Evolutionary conservation across 768 basidiomycete genomes (phyloP), one percentile per base, ranked within the genome.

Genomic region (Calocybe cyanea): DNA sequence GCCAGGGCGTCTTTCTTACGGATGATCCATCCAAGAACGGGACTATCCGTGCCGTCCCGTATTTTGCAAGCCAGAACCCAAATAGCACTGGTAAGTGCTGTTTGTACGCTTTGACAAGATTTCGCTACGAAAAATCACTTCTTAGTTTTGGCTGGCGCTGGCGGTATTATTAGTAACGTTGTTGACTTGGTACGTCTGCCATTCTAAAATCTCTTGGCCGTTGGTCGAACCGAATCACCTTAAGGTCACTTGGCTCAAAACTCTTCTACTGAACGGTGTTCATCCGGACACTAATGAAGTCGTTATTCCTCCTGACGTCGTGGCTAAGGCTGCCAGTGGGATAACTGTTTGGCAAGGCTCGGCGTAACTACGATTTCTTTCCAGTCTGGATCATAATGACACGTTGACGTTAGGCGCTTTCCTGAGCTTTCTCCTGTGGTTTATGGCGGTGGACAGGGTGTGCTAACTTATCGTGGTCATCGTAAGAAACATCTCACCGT

Each of bases 381-480:
- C 10, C n/a, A 4, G 21, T 17, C 32, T 15, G 4, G 4, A 4
- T 17, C 17, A 21, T 23, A 25, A 25, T 9, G 17, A 39, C 39
- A 38, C 13, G 25, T 33, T 24, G 14, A 8, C 11, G 43, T 3
- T 19, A 50, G 52, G 14, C 43, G 36, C 14, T 54, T 45, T 33
- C 57, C 59, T 2, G 58, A 63, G 37, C 32, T 62, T 13, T 57
- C 55, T 6, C 50, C 54, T 9, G 32, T 47, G 4, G 57, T 56
- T 2, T 67, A 67, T 41, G 65, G 65, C 5, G 63, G 61, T 4
- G 65, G 58, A 2, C 62, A 61, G 41, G 40, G 38, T 23, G 39
- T 46, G 5, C 40, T 40, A 15, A 56, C 50, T 8, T 67, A 64
- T 38, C 47, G 62, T 10, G 62, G 63, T 0, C 58, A 64, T 38